Percentiles rank a stretch among this genome's conserved stretches.
Evolutionary conservation across 1,139 yeast species (phyloP).

Genomic region (Hansenula sp.): DNA sequence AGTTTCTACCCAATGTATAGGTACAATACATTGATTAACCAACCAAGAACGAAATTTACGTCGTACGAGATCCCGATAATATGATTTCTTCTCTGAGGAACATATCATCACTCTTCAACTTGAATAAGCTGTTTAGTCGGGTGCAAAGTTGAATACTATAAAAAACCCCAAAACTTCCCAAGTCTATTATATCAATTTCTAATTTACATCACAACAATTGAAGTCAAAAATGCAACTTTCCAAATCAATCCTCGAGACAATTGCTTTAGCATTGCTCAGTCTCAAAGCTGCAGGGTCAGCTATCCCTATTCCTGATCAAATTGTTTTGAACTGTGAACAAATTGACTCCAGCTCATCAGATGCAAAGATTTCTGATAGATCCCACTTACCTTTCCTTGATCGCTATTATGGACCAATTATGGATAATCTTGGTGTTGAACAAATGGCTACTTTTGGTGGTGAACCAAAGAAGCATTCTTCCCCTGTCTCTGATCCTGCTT

Average conservation of each 20-base stretch:
- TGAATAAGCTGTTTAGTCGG: too few species aligned
- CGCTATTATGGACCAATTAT: conserved; percentile 30
- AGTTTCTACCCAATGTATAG: too few species aligned
- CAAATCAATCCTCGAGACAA: conserved; percentile 3
- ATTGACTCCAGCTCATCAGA: conserved; percentile 5
- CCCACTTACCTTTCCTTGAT: conserved; percentile 27
- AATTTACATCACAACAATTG: not conserved
- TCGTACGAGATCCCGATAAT: too few species aligned
- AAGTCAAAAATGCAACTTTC: not conserved
- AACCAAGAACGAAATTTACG: too few species aligned
- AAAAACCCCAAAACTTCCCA: too few species aligned
- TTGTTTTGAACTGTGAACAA: conserved; percentile 17
- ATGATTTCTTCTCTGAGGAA: too few species aligned
- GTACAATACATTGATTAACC: too few species aligned
- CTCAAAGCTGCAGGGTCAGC: conserved; percentile 4
- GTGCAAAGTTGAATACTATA: too few species aligned
- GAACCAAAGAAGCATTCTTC: conserved; percentile 23
- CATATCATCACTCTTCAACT: too few species aligned
- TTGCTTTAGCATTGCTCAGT: conserved; percentile 11
- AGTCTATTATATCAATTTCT: not conserved
- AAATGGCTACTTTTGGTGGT: conserved; percentile 16
- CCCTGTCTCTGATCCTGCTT: conserved; percentile 25
- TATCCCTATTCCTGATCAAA: conserved; percentile 17
- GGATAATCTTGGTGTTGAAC: conserved; percentile 22
- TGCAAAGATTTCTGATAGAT: conserved; percentile 3